Percentiles rank a stretch among this genome's conserved stretches.
phyloP scores from a whole-genome alignment of 768 basidiomycete species.

The Mrakia hoshinonis region DNA sequence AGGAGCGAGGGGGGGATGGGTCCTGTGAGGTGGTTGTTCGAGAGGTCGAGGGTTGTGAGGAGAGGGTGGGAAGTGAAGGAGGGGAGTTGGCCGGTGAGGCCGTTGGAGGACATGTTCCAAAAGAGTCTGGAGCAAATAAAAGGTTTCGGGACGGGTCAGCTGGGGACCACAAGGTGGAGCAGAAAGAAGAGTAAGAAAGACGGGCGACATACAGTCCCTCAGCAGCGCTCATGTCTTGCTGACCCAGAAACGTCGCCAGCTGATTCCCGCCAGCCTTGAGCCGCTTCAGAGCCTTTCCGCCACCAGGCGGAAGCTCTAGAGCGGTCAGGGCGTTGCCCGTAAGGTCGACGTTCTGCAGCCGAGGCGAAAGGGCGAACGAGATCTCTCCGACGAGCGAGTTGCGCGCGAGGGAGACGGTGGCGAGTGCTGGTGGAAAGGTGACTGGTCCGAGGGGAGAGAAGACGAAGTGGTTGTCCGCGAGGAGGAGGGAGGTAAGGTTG shows the following conservation, averaged over 20 bases:
- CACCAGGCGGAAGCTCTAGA: not conserved
- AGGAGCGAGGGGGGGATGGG: not conserved
- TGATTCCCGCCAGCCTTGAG: not conserved
- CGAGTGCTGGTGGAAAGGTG: not conserved
- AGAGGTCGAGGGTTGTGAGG: not conserved
- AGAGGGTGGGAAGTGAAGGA: not conserved
- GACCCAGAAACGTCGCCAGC: not conserved
- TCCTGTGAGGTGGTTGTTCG: not conserved
- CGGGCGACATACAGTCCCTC: no score
- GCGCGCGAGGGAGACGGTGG: not conserved
- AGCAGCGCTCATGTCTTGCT: not conserved
- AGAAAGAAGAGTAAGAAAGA: no score
- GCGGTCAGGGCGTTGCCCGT: not conserved
- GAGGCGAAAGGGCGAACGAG: not conserved
- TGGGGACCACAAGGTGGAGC: no score
- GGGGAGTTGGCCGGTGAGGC: not conserved
- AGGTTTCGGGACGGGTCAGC: no score
- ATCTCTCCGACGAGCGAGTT: not conserved
- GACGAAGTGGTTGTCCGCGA: not conserved
- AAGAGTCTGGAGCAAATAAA: no score
- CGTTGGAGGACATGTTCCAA: not conserved
- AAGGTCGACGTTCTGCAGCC: not conserved
- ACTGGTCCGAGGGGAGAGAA: not conserved
- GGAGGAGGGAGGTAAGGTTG: not conserved
- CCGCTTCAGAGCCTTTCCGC: not conserved